phyloP scores from a whole-genome alignment of 768 basidiomycete species.

The Tricholoma terreum region DNA sequence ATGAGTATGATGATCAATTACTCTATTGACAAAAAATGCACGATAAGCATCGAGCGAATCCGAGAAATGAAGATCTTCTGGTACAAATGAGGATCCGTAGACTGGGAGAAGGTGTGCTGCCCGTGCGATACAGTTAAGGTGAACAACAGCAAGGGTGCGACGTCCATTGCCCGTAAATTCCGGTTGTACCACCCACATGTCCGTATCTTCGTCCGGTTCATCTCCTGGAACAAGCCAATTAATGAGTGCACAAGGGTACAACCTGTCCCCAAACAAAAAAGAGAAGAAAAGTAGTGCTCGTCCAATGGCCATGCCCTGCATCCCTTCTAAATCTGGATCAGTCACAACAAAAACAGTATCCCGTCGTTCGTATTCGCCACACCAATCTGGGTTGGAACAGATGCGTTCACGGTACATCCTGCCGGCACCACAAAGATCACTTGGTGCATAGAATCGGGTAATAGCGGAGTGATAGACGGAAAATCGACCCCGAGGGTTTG shows the following conservation, averaged over 20 bases:
- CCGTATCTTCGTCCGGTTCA: not conserved
- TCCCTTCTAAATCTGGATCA: slow-evolving; percentile 21
- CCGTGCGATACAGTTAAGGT: not conserved
- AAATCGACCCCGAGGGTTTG: slow-evolving; percentile 6
- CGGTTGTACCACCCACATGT: not conserved
- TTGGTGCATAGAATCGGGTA: slow-evolving; percentile 24
- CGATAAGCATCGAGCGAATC: not conserved
- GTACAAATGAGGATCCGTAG: not conserved
- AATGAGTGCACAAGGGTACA: not conserved
- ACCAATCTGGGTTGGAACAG: slow-evolving; percentile 22
- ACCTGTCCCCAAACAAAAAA: slow-evolving; percentile 10
- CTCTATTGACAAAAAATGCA: not conserved
- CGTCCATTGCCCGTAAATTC: not conserved
- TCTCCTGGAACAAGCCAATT: not conserved
- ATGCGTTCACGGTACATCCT: slow-evolving; percentile 29
- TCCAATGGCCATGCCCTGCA: slow-evolving; percentile 25
- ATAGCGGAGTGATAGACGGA: slow-evolving; percentile 19
- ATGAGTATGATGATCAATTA: not conserved
- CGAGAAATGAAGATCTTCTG: not conserved
- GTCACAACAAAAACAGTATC: slow-evolving; percentile 30
- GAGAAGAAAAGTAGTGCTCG: slow-evolving; percentile 29
- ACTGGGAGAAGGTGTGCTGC: not conserved
- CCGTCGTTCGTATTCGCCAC: slow-evolving; percentile 11
- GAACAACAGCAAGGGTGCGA: not conserved
- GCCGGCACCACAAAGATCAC: slow-evolving; percentile 22